Conservation (phyloP, 2,329 filamentous ascomycete genomes). For the Zymoseptoria passerinii region DNA sequence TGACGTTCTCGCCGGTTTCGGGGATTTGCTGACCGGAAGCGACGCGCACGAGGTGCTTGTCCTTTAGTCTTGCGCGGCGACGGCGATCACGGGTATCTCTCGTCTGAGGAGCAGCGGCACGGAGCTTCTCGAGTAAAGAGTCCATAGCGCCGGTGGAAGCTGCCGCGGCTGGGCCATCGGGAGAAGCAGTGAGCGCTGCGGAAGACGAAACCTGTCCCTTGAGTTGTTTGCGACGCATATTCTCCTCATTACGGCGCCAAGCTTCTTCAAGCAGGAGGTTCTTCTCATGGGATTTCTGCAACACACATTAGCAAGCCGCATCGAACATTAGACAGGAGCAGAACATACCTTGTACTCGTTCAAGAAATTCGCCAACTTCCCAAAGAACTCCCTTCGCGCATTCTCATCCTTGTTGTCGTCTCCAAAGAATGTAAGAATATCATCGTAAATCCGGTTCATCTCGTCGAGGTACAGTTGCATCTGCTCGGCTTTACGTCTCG, state of each 20-base stretch:
- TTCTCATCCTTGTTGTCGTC: conserved; percentile 89
- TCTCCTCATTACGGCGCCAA: conserved; percentile 76
- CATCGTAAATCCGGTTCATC: conserved; percentile 82
- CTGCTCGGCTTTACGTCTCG: conserved; percentile 88
- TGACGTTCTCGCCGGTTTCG: conserved; percentile 42
- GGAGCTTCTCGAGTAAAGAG: conserved; percentile 84
- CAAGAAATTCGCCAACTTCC: conserved; percentile 84
- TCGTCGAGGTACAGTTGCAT: conserved; percentile 89
- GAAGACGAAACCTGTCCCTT: conserved; percentile 50
- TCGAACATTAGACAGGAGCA: background rate
- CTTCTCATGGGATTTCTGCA: conserved; percentile 79
- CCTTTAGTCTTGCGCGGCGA: conserved; percentile 78
- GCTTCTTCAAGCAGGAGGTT: conserved; percentile 77
- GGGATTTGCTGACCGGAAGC: conserved; percentile 85
- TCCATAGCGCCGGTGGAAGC: conserved; percentile 88
- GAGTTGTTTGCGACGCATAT: conserved; percentile 79
- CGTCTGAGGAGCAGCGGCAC: conserved; percentile 82
- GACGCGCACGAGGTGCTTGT: conserved; percentile 79
- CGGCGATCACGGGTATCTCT: conserved; percentile 83
- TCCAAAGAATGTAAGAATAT: conserved; percentile 94
- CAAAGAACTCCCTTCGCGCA: conserved; percentile 89
- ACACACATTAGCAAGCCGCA: conserved; percentile 4
- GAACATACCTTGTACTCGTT: conserved; percentile 69
- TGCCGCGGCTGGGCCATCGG: conserved; percentile 40
- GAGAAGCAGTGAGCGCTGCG: conserved; percentile 30